A percentile compares a stretch with the other conserved stretches of the same genome.
These are phyloP conservation scores for Leccinum longicurvipes DNA, from an alignment of 768 basidiomycete species.

Conservation along the genomic window DNA sequence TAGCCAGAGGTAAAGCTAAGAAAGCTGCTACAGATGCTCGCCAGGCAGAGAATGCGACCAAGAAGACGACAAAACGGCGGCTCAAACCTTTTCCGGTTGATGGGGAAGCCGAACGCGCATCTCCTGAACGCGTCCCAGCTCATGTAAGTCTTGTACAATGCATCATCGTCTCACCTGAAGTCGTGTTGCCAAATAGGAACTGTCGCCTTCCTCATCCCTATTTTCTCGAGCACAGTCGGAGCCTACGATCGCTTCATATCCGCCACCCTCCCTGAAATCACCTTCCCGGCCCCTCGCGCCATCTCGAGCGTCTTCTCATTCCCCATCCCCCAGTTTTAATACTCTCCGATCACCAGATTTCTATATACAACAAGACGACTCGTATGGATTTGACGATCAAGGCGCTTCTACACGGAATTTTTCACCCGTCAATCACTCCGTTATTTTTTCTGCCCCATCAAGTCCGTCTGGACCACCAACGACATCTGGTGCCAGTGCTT, in stretches of 20 bases:
- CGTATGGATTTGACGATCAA: slow-evolving; percentile 9
- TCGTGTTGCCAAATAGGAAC: slow-evolving; percentile 4
- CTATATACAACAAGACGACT: slow-evolving; percentile 14
- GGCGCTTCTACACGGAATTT: background rate
- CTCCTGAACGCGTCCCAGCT: background rate
- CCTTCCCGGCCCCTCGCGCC: background rate
- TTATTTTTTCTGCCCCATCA: slow-evolving; percentile 7
- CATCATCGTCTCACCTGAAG: background rate
- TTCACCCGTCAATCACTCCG: slow-evolving; percentile 4
- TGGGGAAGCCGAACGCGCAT: background rate
- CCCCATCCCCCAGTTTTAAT: background rate
- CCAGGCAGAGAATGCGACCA: slow-evolving; percentile 9
- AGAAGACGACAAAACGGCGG: slow-evolving; percentile 17
- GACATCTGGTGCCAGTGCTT: slow-evolving; percentile 18
- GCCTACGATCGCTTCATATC: slow-evolving; percentile 5
- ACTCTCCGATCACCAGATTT: slow-evolving; percentile 11
- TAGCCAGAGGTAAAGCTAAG: slow-evolving; percentile 16
- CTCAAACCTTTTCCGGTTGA: slow-evolving; percentile 29
- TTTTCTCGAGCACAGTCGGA: slow-evolving; percentile 12
- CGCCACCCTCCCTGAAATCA: slow-evolving; percentile 5
- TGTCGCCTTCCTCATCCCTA: background rate
- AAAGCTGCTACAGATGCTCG: slow-evolving; percentile 15
- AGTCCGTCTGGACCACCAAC: slow-evolving; percentile 16
- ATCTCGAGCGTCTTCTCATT: slow-evolving; percentile 12
- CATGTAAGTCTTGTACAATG: slow-evolving; percentile 14